phyloP scores from a whole-genome alignment of 208 protist genomes.

The Crithidia fasciculata region DNA sequence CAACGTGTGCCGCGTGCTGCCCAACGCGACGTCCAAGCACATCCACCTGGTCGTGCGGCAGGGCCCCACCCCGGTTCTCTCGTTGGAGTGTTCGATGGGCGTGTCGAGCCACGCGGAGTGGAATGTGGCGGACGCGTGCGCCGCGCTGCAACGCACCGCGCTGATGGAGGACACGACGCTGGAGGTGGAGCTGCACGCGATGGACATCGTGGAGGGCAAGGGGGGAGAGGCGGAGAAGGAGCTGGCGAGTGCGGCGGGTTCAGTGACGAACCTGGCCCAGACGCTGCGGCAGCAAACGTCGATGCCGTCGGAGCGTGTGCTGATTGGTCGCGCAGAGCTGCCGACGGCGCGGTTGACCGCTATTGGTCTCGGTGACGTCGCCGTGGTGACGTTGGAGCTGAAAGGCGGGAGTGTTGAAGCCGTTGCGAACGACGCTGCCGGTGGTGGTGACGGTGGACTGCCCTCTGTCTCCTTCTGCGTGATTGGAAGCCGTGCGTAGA shows the following conservation, averaged over 20 bases:
- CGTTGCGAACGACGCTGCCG: background rate
- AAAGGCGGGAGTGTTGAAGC: background rate
- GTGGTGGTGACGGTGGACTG: conserved; percentile 2
- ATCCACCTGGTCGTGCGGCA: conserved; percentile 50
- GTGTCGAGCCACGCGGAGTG: conserved; percentile 45
- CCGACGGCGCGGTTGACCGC: conserved; percentile 8
- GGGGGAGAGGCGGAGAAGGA: background rate
- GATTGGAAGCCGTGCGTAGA: conserved; percentile 34
- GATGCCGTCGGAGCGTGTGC: conserved; percentile 6
- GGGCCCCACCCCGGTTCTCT: conserved; percentile 44
- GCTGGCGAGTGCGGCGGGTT: background rate
- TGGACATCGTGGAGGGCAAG: conserved; percentile 22
- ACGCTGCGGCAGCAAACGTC: conserved; percentile 10
- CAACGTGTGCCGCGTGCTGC: conserved; percentile 50
- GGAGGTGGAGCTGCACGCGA: conserved; percentile 30
- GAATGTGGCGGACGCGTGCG: conserved; percentile 48
- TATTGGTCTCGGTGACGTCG: conserved; percentile 17
- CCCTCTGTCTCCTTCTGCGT: conserved; percentile 55
- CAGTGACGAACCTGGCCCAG: background rate
- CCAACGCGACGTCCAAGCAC: conserved; percentile 43
- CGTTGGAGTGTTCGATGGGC: conserved; percentile 41
- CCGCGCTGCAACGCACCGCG: conserved; percentile 29
- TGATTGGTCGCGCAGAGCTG: conserved; percentile 24
- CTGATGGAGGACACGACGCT: conserved; percentile 7
- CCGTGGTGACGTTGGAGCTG: conserved; percentile 24